These are phyloP conservation scores for Kwoniella botswanensis DNA, from an alignment of 768 basidiomycete genomes.

Conservation along the genomic window DNA sequence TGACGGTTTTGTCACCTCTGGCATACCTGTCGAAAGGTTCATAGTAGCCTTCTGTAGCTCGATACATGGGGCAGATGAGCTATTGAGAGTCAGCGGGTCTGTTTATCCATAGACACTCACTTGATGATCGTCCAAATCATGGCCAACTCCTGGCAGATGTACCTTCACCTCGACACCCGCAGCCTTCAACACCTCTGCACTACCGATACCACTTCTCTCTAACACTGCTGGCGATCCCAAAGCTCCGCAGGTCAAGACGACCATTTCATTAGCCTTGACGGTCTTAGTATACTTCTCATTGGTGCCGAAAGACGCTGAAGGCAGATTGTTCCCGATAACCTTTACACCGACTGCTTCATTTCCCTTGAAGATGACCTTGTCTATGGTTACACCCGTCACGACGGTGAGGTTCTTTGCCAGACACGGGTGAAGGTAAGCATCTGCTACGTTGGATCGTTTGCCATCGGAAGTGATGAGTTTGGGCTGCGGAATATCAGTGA, in stretches of 20 bases:
- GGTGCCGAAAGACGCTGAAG: not conserved
- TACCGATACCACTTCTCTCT: constrained; percentile 24
- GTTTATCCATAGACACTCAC: constrained; percentile 7
- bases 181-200: not conserved
- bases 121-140: constrained; percentile 32
- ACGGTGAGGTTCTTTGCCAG: constrained; percentile 16
- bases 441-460: constrained; percentile 20
- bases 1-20: constrained; percentile 5
- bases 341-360: constrained; percentile 18
- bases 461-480: constrained; percentile 29
- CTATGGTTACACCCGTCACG: constrained; percentile 19
- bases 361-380: constrained; percentile 8
- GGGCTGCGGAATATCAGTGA: constrained; percentile 14
- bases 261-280: constrained; percentile 7
- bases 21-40: constrained; percentile 23
- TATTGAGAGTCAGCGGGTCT: not conserved
- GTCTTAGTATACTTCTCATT: constrained; percentile 1
- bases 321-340: constrained; percentile 4
- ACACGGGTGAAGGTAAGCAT: constrained; percentile 23
- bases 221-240: constrained; percentile 16
- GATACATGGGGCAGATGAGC: constrained; percentile 28
- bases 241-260: constrained; percentile 15
- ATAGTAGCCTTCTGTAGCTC: constrained; percentile 18
- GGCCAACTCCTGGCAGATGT: constrained; percentile 31
- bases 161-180: constrained; percentile 6